Evolutionary conservation across 176 grass and related monocot species (phyloP).

Genomic region (Juncus inflexus): DNA sequence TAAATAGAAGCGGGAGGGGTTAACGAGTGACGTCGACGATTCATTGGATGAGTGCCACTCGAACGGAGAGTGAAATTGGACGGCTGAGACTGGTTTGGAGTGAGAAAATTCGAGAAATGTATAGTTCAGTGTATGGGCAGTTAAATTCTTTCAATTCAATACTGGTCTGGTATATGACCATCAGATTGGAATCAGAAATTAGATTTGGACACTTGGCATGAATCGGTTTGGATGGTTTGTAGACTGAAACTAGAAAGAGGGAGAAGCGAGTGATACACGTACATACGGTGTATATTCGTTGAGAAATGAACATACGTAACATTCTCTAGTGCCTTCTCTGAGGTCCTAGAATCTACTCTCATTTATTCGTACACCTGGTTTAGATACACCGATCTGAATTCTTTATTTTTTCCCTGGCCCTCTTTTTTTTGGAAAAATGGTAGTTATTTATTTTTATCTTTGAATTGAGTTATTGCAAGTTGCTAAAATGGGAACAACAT

Average conservation of each 20-base stretch:
- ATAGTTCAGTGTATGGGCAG: background rate
- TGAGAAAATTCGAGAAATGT: constrained; percentile 5
- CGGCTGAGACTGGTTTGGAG: background rate
- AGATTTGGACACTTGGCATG: background rate
- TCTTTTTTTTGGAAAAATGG: background rate
- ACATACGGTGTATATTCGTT: background rate
- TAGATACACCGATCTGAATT: background rate
- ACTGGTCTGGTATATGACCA: background rate
- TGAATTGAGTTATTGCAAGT: no score
- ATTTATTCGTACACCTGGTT: constrained; percentile 8
- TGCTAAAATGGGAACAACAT: no score
- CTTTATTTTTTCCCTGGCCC: background rate
- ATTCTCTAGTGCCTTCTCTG: constrained; percentile 5
- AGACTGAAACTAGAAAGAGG: no score
- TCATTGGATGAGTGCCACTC: background rate
- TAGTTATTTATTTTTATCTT: no score
- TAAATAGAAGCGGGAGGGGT: constrained; percentile 37
- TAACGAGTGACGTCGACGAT: background rate
- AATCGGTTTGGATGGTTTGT: background rate
- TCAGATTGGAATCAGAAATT: background rate
- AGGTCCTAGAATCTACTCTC: background rate
- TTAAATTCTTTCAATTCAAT: background rate
- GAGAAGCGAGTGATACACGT: background rate
- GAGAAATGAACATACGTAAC: background rate
- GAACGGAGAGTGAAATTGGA: background rate